A percentile compares a stretch with the other conserved stretches of the same genome.
phyloP scores from a whole-genome alignment of 139 green algal genomes.

The Coccomyxa sp. region DNA sequence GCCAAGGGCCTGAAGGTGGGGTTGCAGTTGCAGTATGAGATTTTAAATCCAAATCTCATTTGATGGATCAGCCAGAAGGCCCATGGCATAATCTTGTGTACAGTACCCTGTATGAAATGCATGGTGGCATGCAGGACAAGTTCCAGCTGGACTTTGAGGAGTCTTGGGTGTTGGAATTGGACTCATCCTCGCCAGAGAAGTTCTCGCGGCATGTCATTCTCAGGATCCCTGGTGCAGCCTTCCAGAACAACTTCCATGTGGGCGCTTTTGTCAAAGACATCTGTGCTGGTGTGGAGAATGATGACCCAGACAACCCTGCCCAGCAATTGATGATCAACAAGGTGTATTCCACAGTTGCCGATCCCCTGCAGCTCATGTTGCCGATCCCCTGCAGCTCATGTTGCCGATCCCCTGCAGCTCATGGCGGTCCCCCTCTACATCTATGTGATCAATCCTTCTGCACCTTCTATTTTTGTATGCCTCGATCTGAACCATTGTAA shows the following conservation, averaged over 20 bases:
- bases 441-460: no score
- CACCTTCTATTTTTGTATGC: no score
- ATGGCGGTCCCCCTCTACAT: no score
- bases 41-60: background rate
- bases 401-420: no score
- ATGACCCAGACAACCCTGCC: no score
- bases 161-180: constrained; percentile 58
- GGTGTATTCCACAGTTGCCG: no score
- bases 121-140: constrained; percentile 4
- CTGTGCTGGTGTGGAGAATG: background rate
- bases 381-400: no score
- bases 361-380: no score
- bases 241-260: constrained; percentile 14
- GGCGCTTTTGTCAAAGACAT: constrained; percentile 35
- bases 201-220: constrained; percentile 79
- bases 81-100: background rate
- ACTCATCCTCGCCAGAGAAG: constrained; percentile 67
- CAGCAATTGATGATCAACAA: no score
- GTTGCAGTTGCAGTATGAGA: no score
- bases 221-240: constrained; percentile 38
- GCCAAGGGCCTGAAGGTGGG: constrained; percentile 22
- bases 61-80: background rate
- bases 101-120: background rate
- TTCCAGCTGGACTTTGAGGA: constrained; percentile 2
- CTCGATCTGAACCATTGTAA: no score